A percentile compares a stretch with the other conserved stretches of the same genome.
phyloP scores from a whole-genome alignment of 129 eudicot genomes.

The Arctium minus region DNA sequence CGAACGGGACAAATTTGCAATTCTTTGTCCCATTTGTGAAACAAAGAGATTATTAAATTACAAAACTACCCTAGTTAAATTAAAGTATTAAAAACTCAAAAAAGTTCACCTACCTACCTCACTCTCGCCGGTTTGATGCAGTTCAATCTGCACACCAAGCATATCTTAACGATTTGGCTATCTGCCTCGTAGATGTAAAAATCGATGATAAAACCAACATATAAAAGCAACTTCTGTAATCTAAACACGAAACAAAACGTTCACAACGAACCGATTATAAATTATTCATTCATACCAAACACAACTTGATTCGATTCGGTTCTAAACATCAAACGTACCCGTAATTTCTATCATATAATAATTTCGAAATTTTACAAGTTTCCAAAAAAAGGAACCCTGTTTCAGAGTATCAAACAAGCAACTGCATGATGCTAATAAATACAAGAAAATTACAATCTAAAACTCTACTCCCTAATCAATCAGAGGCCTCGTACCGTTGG shows the following conservation, averaged over 20 bases:
- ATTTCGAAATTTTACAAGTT: slow-evolving; percentile 2
- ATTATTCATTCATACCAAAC: background rate
- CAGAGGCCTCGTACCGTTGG: slow-evolving; percentile 40
- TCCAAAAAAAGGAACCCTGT: background rate
- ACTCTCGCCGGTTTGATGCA: too few relatives aligned
- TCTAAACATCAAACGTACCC: slow-evolving; percentile 3
- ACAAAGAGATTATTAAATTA: background rate
- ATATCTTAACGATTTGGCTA: background rate
- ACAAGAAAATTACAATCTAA: slow-evolving; percentile 21
- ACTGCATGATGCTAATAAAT: slow-evolving; percentile 9
- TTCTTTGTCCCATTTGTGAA: background rate
- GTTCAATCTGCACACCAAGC: too few relatives aligned
- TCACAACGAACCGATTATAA: background rate
- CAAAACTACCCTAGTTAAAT: background rate
- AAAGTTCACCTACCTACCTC: background rate
- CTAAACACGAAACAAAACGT: background rate
- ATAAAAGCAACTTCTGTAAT: background rate
- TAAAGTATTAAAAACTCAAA: background rate
- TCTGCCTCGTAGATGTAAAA: background rate
- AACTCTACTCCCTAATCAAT: slow-evolving; percentile 41
- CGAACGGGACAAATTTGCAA: background rate
- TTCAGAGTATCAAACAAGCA: background rate
- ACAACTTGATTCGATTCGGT: background rate
- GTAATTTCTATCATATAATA: slow-evolving; percentile 10
- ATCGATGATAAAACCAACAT: background rate